Evolutionary conservation across 352 stramenopile species (phyloP), one percentile per base, ranked within the genome.

Genomic region (Phytophthora litchii): DNA sequence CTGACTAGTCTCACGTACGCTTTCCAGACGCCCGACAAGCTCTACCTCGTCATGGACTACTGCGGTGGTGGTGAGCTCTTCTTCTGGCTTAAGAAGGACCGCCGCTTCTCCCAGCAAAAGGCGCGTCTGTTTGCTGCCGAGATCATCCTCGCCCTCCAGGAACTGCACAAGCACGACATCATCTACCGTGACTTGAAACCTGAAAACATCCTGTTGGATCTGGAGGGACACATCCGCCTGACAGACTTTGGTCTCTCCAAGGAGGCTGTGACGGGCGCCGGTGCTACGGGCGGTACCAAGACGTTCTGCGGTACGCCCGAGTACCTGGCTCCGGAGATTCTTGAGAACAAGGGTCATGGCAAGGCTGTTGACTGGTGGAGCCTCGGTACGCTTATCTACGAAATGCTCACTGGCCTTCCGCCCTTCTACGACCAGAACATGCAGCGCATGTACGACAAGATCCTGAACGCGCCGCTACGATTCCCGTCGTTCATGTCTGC

Each of bases 101-200:
- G 91, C 25, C 84, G 88, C 27, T 98, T 98, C 65, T 96, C 86
- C 37, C 89, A 98, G 73, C 85, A 92, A 58, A 94, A 96, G 69
- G 88, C 89, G 57, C 84, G 87, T 50, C 67, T 98, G 36, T 98
- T 98, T 67, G 88, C 88, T 3, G 94, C 94, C 12, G 94, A 98
- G 69, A 98, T 98, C 66, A 86, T 95, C 46, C 72, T 97, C n/a
- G 94, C 88, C 20, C 80, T 98, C 40, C 87, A 96, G 60, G 90
- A 91, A 58, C 71, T 98, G 46, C 94, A 98, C 83, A 84, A 86
- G 60, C 87, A 95, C 73, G 89, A 98, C 73, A 98, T 99, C 65
- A 96, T 99, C 32, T 98, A 99, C 80, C 84, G 92, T 74, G 96
- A 99, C 69, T 79, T 98, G 35, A 99, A 99, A 79, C 95, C 95